phyloP scores from a whole-genome alignment of 2,329 filamentous ascomycete species.

The Raffaelea albimanens region DNA sequence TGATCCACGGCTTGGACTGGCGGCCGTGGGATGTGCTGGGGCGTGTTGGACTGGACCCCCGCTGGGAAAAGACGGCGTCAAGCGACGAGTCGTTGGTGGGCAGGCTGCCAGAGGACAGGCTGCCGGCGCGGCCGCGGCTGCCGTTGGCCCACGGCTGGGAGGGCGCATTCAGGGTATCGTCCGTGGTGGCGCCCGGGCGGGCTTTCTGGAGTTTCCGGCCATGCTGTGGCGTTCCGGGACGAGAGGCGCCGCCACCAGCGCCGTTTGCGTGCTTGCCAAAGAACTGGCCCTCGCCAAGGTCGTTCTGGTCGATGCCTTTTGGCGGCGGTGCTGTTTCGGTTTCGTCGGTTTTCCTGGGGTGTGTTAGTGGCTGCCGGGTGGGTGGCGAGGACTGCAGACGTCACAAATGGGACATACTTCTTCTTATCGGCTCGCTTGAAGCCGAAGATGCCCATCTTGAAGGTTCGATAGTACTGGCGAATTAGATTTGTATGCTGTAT shows the following conservation, averaged over 20 bases:
- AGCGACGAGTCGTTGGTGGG: not conserved
- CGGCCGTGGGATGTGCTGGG: constrained; percentile 23
- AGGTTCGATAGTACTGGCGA: too few relatives aligned
- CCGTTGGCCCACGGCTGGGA: constrained; percentile 8
- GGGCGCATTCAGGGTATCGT: constrained; percentile 28
- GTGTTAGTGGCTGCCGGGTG: not conserved
- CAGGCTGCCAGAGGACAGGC: not conserved
- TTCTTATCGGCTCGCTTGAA: constrained; percentile 48
- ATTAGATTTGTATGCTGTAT: too few relatives aligned
- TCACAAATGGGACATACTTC: constrained; percentile 25
- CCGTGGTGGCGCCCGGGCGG: too few relatives aligned
- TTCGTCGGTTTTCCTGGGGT: constrained; percentile 19
- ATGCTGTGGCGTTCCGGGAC: constrained; percentile 27
- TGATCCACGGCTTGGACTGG: constrained; percentile 30
- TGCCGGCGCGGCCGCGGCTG: not conserved
- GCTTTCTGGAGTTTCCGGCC: constrained; percentile 16
- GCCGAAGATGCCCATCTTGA: constrained; percentile 47
- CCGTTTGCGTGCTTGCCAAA: constrained; percentile 24
- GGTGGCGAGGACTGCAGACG: too few relatives aligned
- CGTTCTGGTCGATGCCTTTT: constrained; percentile 24
- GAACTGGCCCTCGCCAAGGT: constrained; percentile 24
- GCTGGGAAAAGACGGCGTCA: constrained; percentile 8
- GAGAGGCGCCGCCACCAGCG: constrained; percentile 18
- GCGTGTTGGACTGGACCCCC: constrained; percentile 17
- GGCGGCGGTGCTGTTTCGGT: constrained; percentile 2